Percentiles rank a stretch among this genome's conserved stretches.
Evolutionary conservation across 1,139 yeast species (phyloP).

Genomic region (Ashbya aceris): DNA sequence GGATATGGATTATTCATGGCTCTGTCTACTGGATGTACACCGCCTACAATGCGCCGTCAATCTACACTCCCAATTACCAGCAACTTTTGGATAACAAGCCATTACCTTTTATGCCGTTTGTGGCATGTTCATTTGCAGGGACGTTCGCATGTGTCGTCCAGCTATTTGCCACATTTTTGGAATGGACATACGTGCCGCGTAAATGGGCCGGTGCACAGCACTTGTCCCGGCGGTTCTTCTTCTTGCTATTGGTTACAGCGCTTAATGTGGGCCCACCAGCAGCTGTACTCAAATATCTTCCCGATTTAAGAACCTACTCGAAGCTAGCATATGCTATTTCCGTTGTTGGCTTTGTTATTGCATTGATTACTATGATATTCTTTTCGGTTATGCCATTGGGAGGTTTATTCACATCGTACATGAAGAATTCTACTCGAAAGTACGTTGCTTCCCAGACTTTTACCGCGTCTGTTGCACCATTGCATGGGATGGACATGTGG

Average conservation of each 20-base stretch:
- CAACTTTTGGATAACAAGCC: conserved; percentile 83
- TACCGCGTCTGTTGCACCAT: conserved; percentile 80
- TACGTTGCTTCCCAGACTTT: conserved; percentile 93
- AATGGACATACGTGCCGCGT: conserved; percentile 96
- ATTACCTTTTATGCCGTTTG: conserved; percentile 81
- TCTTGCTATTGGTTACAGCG: conserved; percentile 55
- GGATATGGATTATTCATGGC: conserved; percentile 94
- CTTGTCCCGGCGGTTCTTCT: conserved; percentile 75
- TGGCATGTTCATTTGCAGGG: conserved; percentile 91
- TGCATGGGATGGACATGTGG: conserved; percentile 90
- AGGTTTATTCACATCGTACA: conserved; percentile 87
- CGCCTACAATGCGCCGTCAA: conserved; percentile 84
- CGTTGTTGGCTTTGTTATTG: conserved; percentile 83
- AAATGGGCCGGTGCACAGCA: conserved; percentile 99
- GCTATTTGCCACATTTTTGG: conserved; percentile 78
- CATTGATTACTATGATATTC: conserved; percentile 73
- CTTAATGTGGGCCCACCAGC: conserved; percentile 79
- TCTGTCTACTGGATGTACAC: conserved; percentile 90
- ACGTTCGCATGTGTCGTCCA: conserved; percentile 73
- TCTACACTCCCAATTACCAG: conserved; percentile 77
- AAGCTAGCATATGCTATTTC: conserved; percentile 75
- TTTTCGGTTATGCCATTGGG: conserved; percentile 95
- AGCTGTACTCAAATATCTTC: conserved; percentile 73
- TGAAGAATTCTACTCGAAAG: conserved; percentile 80
- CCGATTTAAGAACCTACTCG: conserved; percentile 54